phyloP scores from a whole-genome alignment of 495 filamentous ascomycete species.

The Cudoniella acicularis region DNA sequence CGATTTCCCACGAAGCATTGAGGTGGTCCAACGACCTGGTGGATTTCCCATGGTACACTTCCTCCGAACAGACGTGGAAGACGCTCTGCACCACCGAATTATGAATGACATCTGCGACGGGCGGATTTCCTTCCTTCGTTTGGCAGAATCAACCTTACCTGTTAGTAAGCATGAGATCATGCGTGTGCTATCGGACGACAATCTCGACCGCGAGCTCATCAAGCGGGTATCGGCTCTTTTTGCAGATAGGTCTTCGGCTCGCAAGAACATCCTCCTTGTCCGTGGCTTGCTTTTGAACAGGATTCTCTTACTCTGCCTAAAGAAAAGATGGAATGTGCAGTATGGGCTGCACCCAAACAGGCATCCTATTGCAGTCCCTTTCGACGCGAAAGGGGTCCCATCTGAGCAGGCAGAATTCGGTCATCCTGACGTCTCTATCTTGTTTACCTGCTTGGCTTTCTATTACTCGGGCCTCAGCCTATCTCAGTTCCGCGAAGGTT shows the following conservation, averaged over 20 bases:
- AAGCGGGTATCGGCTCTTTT: slow-evolving; percentile 27
- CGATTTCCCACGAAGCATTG: slow-evolving; percentile 39
- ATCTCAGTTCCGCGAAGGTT: slow-evolving; percentile 38
- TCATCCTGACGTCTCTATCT: slow-evolving; percentile 52
- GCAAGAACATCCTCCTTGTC: slow-evolving; percentile 36
- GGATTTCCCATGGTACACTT: slow-evolving; percentile 45
- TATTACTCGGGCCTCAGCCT: slow-evolving; percentile 45
- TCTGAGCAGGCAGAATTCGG: slow-evolving; percentile 49
- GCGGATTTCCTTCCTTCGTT: slow-evolving; percentile 26
- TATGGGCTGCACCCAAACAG: slow-evolving; percentile 37
- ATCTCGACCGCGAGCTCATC: slow-evolving; percentile 17
- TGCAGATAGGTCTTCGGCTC: slow-evolving; percentile 27
- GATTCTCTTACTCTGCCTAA: slow-evolving; percentile 37
- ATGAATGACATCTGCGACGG: slow-evolving; percentile 36
- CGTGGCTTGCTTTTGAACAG: slow-evolving; percentile 38
- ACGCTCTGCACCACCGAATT: slow-evolving; percentile 35
- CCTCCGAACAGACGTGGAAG: slow-evolving; percentile 40
- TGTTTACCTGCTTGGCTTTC: slow-evolving; percentile 50
- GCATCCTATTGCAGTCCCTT: slow-evolving; percentile 39
- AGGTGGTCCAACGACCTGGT: slow-evolving; percentile 34
- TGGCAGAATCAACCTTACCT: slow-evolving; percentile 16
- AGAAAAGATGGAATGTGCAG: slow-evolving; percentile 44
- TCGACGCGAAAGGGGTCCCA: slow-evolving; percentile 47
- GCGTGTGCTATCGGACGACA: slow-evolving; percentile 26
- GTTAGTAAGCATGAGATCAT: slow-evolving; percentile 22